Percentiles rank a stretch among this genome's conserved stretches.
These are phyloP conservation scores for Colletotrichum sp. DNA, from an alignment of 2,329 filamentous ascomycete genomes.

Conservation along the genomic window DNA sequence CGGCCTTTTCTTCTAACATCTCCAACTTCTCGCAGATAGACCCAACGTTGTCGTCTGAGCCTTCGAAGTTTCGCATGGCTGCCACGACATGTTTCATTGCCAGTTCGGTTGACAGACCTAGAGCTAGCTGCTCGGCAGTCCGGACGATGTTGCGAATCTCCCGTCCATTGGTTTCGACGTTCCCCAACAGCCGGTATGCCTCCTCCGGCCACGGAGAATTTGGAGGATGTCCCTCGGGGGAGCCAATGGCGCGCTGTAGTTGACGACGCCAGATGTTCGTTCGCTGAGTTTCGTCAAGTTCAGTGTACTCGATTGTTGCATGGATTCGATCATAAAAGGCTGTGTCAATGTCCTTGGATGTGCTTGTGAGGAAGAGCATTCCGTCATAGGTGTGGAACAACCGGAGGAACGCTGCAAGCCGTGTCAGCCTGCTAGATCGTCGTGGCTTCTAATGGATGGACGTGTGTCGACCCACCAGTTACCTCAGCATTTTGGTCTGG, in stretches of 20 bases:
- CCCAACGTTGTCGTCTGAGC: fast-evolving
- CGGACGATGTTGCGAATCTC: background rate
- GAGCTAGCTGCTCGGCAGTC: background rate
- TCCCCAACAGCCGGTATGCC: background rate
- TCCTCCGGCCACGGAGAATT: background rate
- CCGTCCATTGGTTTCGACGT: background rate
- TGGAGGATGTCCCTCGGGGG: fast-evolving
- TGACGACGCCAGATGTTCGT: background rate
- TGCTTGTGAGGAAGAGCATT: background rate
- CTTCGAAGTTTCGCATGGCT: background rate
- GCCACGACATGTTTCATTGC: background rate
- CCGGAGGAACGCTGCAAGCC: fast-evolving
- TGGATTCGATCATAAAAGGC: background rate
- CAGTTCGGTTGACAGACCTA: background rate
- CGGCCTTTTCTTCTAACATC: background rate
- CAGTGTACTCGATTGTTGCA: background rate
- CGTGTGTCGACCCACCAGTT: background rate
- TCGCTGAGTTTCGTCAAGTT: background rate
- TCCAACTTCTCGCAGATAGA: background rate
- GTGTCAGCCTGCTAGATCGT: too few species aligned
- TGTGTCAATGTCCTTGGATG: background rate
- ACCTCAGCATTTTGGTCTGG: fast-evolving
- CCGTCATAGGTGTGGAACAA: background rate
- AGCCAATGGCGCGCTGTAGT: background rate
- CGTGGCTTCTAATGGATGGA: too few species aligned